Evolutionary conservation across 345 rosid genomes (phyloP).

Genomic region (Eutrema yunnanense): DNA sequence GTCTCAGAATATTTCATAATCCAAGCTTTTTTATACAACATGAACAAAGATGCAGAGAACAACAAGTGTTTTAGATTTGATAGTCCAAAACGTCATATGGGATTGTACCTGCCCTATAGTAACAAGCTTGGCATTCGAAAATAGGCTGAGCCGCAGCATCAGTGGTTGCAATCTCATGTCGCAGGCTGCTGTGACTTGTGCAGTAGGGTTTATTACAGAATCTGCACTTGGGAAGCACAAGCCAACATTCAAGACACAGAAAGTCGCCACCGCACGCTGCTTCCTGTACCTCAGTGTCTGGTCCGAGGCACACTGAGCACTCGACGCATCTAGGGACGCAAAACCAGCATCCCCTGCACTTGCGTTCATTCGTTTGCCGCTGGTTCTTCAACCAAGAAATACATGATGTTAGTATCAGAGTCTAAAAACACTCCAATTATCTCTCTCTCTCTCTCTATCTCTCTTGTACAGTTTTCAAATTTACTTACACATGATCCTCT

Average conservation of each 20-base stretch:
- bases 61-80: not conserved
- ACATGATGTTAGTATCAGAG: not conserved
- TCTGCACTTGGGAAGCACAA: conserved; percentile 60
- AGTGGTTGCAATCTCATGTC: conserved; percentile 2
- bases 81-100: conserved; percentile 14
- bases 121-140: conserved; percentile 56
- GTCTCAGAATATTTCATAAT: not conserved
- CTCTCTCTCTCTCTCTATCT: too few species aligned
- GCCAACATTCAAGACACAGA: conserved; percentile 67
- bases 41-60: conserved; percentile 1
- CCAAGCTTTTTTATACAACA: not conserved
- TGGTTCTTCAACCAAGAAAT: conserved; percentile 1
- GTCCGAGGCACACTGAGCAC: conserved; percentile 48
- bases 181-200: conserved; percentile 27
- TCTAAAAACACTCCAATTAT: not conserved
- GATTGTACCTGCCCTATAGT: conserved; percentile 16
- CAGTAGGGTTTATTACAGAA: conserved; percentile 75
- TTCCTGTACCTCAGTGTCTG: conserved; percentile 40
- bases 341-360: conserved; percentile 51
- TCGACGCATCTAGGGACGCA: conserved; percentile 67
- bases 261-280: conserved; percentile 43
- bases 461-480: too few species aligned
- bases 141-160: conserved; percentile 21
- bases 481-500: conserved; percentile 38
- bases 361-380: conserved; percentile 14